phyloP scores from a whole-genome alignment of 2,329 filamentous ascomycete species.

The Microcyclospora tardicrescens region DNA sequence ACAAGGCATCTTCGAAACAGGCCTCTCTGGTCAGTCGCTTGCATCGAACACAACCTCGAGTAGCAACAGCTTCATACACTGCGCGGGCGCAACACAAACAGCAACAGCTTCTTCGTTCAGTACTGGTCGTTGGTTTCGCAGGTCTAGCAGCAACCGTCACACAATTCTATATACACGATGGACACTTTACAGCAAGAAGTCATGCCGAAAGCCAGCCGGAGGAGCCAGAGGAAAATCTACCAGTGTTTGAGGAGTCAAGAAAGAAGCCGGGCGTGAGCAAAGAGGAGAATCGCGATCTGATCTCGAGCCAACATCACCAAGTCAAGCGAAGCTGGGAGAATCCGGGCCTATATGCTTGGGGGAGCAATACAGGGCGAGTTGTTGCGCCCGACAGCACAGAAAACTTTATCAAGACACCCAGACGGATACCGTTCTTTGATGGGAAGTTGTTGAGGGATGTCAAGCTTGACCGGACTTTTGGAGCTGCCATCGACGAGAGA shows the following conservation, averaged over 20 bases:
- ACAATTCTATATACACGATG: conserved; percentile 30
- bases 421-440: conserved; percentile 70
- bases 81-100: conserved; percentile 30
- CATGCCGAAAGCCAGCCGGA: conserved; percentile 37
- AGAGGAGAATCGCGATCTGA: conserved; percentile 60
- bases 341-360: conserved; percentile 89
- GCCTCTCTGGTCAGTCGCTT: too few species aligned
- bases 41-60: conserved; percentile 2
- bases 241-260: conserved; percentile 57
- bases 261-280: conserved; percentile 41
- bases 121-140: conserved; percentile 29
- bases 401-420: conserved; percentile 62
- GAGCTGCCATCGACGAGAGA: conserved; percentile 73
- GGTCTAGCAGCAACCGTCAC: conserved; percentile 32
- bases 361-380: conserved; percentile 73
- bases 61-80: conserved; percentile 19
- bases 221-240: conserved; percentile 32
- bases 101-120: conserved; percentile 32
- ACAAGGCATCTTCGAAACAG: conserved; percentile 7
- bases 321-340: conserved; percentile 69
- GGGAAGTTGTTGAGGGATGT: conserved; percentile 72
- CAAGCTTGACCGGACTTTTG: conserved; percentile 70
- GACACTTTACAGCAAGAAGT: conserved; percentile 26
- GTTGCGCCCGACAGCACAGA: conserved; percentile 74
- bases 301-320: conserved; percentile 78